Evolutionary conservation across 441 rosid species (phyloP).

Genomic region (Monsonia emarginata): DNA sequence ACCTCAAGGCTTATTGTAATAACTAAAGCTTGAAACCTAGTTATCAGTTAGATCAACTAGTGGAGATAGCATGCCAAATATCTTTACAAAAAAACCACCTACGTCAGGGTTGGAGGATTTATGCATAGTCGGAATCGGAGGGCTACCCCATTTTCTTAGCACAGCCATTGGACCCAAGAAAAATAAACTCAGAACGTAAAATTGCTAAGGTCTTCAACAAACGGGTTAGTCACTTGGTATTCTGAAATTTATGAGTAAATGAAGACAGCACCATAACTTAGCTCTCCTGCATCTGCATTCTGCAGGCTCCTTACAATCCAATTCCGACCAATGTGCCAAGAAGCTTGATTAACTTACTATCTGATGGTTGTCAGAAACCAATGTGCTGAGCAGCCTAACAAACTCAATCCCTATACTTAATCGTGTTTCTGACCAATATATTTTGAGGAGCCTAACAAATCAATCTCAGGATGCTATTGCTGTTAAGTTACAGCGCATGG

Average conservation of each 20-base stretch:
- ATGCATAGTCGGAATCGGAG: neutral
- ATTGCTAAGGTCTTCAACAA: neutral
- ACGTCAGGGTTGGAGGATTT: neutral
- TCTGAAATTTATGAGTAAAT: neutral
- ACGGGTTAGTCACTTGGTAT: neutral
- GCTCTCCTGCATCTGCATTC: neutral
- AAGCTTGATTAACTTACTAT: neutral
- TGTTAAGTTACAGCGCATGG: neutral
- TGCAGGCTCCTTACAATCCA: too few species aligned
- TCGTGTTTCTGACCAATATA: too few species aligned
- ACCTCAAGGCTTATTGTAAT: neutral
- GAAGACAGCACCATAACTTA: neutral
- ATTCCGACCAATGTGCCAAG: neutral
- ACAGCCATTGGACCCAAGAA: neutral
- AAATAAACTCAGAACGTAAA: neutral
- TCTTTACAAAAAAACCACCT: neutral
- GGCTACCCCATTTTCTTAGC: neutral
- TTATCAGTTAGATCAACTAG: neutral
- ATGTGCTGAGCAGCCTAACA: neutral
- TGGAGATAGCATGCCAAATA: neutral
- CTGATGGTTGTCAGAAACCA: neutral
- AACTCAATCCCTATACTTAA: too few species aligned
- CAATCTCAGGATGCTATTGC: neutral
- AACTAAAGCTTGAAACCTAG: neutral
- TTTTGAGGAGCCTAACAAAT: too few species aligned